Base-by-base conservation (phyloP, 208 protist species). In the Leishmania tarentolae region DNA sequence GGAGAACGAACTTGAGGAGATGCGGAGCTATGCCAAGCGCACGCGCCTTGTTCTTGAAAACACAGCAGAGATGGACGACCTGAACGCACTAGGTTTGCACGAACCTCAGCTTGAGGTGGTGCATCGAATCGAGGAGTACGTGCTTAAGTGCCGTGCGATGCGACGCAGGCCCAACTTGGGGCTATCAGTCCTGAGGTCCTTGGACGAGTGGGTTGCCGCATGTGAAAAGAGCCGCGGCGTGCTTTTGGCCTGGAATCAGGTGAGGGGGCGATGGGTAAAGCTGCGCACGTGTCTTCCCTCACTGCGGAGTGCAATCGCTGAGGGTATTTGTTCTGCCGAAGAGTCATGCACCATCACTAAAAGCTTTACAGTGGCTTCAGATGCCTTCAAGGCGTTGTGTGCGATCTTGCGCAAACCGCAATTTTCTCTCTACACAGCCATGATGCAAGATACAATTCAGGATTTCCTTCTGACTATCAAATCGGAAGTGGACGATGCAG, bases 351-450 rank as follows among this genome's bases (percentile, higher is more conserved):
- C 57, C 11, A 24, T 85, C 44, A 82, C 66, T 31, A 77, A 71
- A 50, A 69, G 69, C 13, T 63, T 85, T 42, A 56, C 71, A 40
- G 24, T 73, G 19, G 72, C 57, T 24, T 76, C 82, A 40, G 83
- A 82, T 19, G 82, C 88, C 13, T 83, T 88, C 28, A 79, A 84
- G 52, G 66, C 53, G 2, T 68, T 95, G 3, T 75, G 88, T 79
- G 79, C 85, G 11, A 91, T 87, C 56, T 75, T 96, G 53, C 76
- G 81, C 28, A 96, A 94, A 80, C 86, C 91, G 37, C 93, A 98
- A 80, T 96, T 93, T 69, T 92, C 94, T 24, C 94, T 99, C 24
- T 96, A 99, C 83, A 93, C 86, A 9, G 94, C 99, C 40, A 94
- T 97, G 44, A 88, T 94, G 40, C 94, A 97, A 73, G 97, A 99